phyloP scores from a whole-genome alignment of 176 grass and related monocot species.

The Oryza coarctata region DNA sequence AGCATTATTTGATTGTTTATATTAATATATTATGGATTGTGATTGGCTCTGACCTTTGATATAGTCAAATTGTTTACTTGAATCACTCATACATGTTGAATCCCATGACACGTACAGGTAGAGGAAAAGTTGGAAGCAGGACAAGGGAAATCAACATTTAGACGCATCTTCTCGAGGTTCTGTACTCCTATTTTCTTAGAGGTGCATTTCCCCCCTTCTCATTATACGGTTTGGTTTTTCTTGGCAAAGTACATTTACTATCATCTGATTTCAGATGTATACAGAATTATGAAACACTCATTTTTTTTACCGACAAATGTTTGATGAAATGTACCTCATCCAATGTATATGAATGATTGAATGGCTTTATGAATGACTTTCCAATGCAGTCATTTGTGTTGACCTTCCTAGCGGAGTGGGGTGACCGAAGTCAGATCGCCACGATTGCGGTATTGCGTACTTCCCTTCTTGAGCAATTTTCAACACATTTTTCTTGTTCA shows the following conservation, averaged over 20 bases:
- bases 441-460: conserved; percentile 69
- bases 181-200: conserved; percentile 97
- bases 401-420: conserved; percentile 97
- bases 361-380: neutral
- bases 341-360: too few relatives aligned
- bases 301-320: neutral
- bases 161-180: conserved; percentile 82
- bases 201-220: conserved; percentile 34
- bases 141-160: conserved; percentile 82
- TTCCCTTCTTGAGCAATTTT: neutral
- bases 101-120: conserved; percentile 51
- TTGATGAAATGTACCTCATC: neutral
- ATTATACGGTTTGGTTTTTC: neutral
- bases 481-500: neutral
- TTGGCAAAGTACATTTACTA: neutral
- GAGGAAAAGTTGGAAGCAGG: conserved; percentile 90
- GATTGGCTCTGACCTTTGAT: neutral
- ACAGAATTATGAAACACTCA: neutral
- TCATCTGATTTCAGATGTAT: neutral
- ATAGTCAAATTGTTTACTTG: neutral
- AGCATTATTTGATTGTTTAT: neutral
- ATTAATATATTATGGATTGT: neutral
- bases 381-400: conserved; percentile 85
- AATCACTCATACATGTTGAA: neutral
- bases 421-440: conserved; percentile 95